phyloP scores from a whole-genome alignment of 192 early-diverging fungal genomes.

The Allomyces macrogynus region DNA sequence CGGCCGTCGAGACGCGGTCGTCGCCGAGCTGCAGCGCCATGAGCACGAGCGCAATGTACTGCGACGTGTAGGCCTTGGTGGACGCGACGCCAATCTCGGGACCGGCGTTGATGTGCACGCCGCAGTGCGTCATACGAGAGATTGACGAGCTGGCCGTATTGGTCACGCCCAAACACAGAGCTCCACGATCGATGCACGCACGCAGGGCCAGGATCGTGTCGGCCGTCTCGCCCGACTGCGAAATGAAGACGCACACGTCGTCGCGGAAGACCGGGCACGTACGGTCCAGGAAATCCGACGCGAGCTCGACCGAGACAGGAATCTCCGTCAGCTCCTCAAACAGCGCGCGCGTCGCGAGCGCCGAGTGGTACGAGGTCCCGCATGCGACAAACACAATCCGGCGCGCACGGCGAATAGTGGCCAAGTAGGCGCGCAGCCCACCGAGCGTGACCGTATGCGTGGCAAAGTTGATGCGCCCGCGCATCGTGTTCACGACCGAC shows the following conservation, averaged over 20 bases:
- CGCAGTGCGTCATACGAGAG: constrained; percentile 95
- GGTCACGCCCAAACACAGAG: constrained; percentile 87
- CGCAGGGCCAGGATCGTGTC: constrained; percentile 93
- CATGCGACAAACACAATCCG: constrained; percentile 93
- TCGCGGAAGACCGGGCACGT: constrained; percentile 95
- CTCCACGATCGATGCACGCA: constrained; percentile 93
- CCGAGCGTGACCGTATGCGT: constrained; percentile 76
- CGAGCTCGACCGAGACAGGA: constrained; percentile 72
- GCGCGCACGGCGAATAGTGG: constrained; percentile 82
- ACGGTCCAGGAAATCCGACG: constrained; percentile 88
- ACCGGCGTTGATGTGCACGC: constrained; percentile 98
- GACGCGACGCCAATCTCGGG: constrained; percentile 96
- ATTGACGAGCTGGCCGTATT: constrained; percentile 92
- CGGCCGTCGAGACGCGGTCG: constrained; percentile 72
- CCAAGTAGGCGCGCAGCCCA: constrained; percentile 74
- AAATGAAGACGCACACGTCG: constrained; percentile 97
- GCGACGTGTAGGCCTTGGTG: constrained; percentile 99
- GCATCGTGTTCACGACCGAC: constrained; percentile 98
- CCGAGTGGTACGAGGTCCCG: constrained; percentile 90
- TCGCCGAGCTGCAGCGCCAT: constrained; percentile 91
- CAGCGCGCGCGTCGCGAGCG: constrained; percentile 82
- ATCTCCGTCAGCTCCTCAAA: constrained; percentile 98
- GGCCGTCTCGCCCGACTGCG: constrained; percentile 95
- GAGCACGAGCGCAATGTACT: constrained; percentile 93
- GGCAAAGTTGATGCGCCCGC: constrained; percentile 96